Evolutionary conservation across 257 asterid species (phyloP), one percentile per base, ranked within the genome.

Genomic region (Salvia hispanica): DNA sequence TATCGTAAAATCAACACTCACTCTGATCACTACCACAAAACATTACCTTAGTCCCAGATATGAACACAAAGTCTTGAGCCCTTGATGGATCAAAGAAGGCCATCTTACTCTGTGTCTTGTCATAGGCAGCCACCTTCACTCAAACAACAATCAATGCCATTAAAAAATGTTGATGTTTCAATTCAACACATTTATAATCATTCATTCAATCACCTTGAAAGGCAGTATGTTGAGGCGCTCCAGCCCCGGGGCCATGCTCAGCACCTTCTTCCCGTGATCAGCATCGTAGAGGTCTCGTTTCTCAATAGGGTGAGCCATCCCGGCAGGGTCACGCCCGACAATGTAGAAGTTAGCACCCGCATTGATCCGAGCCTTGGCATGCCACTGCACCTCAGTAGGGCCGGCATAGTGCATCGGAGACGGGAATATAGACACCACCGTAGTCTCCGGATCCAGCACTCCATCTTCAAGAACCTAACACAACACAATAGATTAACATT

Each of bases 371-470:
- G 98, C 98, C 85, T 92, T 89, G 3, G 98, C 98, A 66, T 92
- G 98, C 98, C 98, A 89, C 56, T 92, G 98, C 9, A 92, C 98
- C 81, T 92, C 97, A 10, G 98, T 92, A 1, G 98, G 98, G 2
- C 98, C 97, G 12, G 98, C 98, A 47, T 92, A 92, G 82, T 86
- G 97, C 98, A 92, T 92, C 3, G 98, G 96, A 0, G 98, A 92
- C 12, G 98, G 98, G 77, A 92, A 90, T 82, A 92, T 90, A 25
- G 98, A 88, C 15, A 92, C 97, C 7, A 92, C 93, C 1, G 98
- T 86, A 6, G 97, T 92, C 72, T 88, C 93, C 6, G 98, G 96
- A 78, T 92, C 98, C 47, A 89, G 85, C 34, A 92, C 91, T 15
- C 96, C 95, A 76, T 85, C 98, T 80, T 89, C 96, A 3, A 91